These are phyloP conservation scores for Cadophora gregata DNA, from an alignment of 2,329 filamentous ascomycete genomes.

Conservation along the genomic window DNA sequence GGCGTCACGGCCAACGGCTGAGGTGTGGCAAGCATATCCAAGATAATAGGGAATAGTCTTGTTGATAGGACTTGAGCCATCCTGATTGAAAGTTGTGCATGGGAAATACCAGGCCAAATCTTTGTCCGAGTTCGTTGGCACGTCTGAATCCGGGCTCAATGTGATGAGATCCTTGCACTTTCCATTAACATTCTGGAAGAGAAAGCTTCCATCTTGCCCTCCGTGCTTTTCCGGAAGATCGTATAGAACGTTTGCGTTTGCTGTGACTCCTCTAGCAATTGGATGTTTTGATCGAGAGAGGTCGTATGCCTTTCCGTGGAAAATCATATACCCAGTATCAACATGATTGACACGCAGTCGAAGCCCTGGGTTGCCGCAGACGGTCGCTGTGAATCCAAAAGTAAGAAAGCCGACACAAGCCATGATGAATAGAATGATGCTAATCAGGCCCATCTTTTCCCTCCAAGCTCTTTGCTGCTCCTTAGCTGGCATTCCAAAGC, in stretches of 20 bases:
- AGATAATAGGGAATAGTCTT: conserved; percentile 75
- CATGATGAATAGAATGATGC: conserved; percentile 89
- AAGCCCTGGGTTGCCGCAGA: conserved; percentile 74
- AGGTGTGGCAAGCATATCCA: conserved; percentile 91
- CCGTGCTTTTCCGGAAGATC: conserved; percentile 82
- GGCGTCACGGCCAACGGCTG: conserved; percentile 65
- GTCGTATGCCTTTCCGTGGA: conserved; percentile 91
- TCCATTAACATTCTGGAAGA: conserved; percentile 98
- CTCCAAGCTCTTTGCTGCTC: conserved; percentile 93
- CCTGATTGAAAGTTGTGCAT: conserved; percentile 89
- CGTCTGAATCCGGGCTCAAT: conserved; percentile 69
- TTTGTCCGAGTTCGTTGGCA: conserved; percentile 75
- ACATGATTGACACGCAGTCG: conserved; percentile 86
- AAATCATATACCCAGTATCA: conserved; percentile 86
- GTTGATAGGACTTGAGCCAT: conserved; percentile 83
- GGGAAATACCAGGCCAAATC: conserved; percentile 98
- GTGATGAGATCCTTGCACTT: conserved; percentile 93
- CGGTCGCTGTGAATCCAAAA: conserved; percentile 90
- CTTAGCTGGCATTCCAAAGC: conserved; percentile 84
- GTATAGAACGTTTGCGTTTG: conserved; percentile 79
- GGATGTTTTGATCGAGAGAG: conserved; percentile 79
- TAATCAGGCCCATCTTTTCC: conserved; percentile 97
- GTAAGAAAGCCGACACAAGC: conserved; percentile 92
- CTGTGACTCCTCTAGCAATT: conserved; percentile 76
- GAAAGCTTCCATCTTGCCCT: conserved; percentile 92